These are phyloP conservation scores for Tetragonia tetragonoides DNA, from an alignment of 148 eudicot species.

Conservation along the genomic window DNA sequence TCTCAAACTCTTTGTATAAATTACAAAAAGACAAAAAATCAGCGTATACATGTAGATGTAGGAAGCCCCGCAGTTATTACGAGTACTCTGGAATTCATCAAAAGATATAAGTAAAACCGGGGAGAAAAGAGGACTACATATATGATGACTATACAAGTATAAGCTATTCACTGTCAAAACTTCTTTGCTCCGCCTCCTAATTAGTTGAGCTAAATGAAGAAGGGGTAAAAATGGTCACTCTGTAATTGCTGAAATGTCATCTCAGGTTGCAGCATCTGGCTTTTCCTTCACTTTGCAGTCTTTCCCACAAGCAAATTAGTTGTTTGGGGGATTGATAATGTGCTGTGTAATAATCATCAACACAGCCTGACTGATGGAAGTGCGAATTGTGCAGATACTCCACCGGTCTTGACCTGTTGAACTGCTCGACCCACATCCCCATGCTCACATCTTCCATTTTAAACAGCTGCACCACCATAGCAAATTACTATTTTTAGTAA, in stretches of 20 bases:
- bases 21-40: background rate
- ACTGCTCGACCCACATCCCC: constrained; percentile 90
- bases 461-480: constrained; percentile 50
- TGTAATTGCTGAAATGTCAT: constrained; percentile 28
- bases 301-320: constrained; percentile 60
- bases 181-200: constrained; percentile 17
- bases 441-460: constrained; percentile 98
- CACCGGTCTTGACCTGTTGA: constrained; percentile 54
- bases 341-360: constrained; percentile 63
- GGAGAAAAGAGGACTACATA: background rate
- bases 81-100: background rate
- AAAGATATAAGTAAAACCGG: background rate
- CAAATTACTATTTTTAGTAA: background rate
- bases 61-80: background rate
- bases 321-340: constrained; percentile 90
- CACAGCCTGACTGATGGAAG: constrained; percentile 74
- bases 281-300: constrained; percentile 36
- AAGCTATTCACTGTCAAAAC: constrained; percentile 23
- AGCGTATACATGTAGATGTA: constrained; percentile 9
- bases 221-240: background rate
- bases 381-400: constrained; percentile 60
- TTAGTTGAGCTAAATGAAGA: background rate
- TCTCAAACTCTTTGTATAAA: constrained; percentile 5
- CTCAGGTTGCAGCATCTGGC: constrained; percentile 71
- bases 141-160: constrained; percentile 31